Evolutionary conservation across 1,284 basidiomycete genomes (phyloP), one percentile per base, ranked within the genome.

Genomic region (Hymenochaete sp.): DNA sequence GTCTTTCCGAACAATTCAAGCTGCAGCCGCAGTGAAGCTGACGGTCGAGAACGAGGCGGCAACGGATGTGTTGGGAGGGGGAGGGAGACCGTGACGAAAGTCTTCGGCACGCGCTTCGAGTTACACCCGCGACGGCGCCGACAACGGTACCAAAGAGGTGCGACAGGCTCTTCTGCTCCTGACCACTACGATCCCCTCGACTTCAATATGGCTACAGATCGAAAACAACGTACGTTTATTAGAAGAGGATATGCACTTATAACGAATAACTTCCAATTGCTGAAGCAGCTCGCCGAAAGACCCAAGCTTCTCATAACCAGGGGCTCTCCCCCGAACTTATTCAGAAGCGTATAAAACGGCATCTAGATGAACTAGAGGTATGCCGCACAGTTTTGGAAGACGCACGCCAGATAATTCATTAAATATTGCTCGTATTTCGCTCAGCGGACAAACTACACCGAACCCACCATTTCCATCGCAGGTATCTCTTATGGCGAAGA

Each of bases 301-400:
- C 42, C 10, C 47, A 49, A 18, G 31, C 22, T 7, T 13, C 19
- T 8, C 11, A 37, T 16, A 33, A 36, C 2, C 43, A 39, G 26
- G 51, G 42, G 8, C 53, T 82, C 19, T 68, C 79, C 13, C 67
- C 75, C 1, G 82, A 86, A 47, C 62, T 82, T 33, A 69, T 89
- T 45, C 75, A 79, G 8, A 86, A 82, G 58, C 75, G 87, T 48
- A 82, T 75, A 14, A 80, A 75, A 62, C 67, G 78, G 38, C 84
- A 82, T 59, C 72, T 90, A 13, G 83, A 85, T 52, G 87, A 90
- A 58, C 78, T 90, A 38, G 86, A 90, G 69, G 85, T 85, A 55
- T 51, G 56, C 25, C 21, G 24, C 27, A n/a, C n/a, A n/a, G n/a
- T n/a, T n/a, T n/a, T n/a, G n/a, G n/a, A n/a, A n/a, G n/a, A n/a